Conservation (phyloP, 169 alveolate genomes). For the Eimeria tenella region DNA sequence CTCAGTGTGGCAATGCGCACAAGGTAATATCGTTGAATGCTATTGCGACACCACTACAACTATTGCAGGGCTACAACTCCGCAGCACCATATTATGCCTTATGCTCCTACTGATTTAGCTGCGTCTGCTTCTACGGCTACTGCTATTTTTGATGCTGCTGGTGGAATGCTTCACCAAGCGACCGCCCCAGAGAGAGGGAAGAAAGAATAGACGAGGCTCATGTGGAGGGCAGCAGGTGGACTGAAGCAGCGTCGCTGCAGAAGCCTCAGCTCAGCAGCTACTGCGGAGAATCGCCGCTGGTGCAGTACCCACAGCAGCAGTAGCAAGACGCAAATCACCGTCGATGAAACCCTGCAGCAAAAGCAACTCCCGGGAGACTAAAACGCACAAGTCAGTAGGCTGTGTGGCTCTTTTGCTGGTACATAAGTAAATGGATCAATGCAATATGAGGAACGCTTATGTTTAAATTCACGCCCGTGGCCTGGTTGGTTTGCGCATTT, state of each 20-base stretch:
- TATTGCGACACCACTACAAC: background rate
- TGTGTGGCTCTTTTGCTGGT: no score
- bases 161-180: slow-evolving; percentile 34
- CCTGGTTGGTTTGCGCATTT: background rate
- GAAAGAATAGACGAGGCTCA: slow-evolving; percentile 57
- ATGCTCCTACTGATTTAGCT: background rate
- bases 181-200: slow-evolving; percentile 51
- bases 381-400: no score
- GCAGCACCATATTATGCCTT: no score
- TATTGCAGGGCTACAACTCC: background rate
- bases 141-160: background rate
- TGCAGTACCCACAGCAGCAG: slow-evolving; percentile 59
- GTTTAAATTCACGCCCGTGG: background rate
- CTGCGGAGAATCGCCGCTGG: slow-evolving; percentile 59
- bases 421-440: no score
- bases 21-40: background rate
- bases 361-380: no score
- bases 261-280: slow-evolving; percentile 24
- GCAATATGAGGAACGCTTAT: no score
- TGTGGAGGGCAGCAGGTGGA: slow-evolving; percentile 48
- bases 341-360: slow-evolving; percentile 10
- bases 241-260: slow-evolving; percentile 58
- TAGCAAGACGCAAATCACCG: slow-evolving; percentile 30
- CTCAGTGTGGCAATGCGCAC: background rate
- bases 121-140: background rate